phyloP scores from a whole-genome alignment of 2,329 filamentous ascomycete genomes.

The Mycogone perniciosa region DNA sequence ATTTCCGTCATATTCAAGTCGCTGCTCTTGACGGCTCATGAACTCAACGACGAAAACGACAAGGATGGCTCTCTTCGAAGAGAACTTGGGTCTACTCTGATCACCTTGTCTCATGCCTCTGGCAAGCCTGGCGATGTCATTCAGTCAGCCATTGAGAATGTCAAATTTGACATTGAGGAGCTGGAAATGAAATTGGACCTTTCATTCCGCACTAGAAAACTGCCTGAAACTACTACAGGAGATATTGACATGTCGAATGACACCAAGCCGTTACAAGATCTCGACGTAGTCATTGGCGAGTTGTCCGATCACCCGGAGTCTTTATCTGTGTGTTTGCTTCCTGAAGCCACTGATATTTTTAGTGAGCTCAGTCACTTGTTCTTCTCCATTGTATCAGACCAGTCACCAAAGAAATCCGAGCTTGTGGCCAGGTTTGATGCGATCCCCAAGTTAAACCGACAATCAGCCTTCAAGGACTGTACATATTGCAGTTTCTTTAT shows the following conservation, averaged over 20 bases:
- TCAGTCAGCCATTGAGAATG: conserved; percentile 57
- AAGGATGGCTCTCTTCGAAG: conserved; percentile 51
- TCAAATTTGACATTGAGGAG: conserved; percentile 65
- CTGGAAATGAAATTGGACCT: conserved; percentile 70
- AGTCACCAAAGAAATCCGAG: conserved; percentile 28
- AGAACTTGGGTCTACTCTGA: conserved; percentile 60
- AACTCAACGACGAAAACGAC: conserved; percentile 49
- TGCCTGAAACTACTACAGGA: conserved; percentile 43
- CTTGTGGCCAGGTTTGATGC: conserved; percentile 48
- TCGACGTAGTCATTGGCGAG: conserved; percentile 35
- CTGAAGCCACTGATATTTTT: conserved; percentile 47
- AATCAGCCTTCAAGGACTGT: conserved; percentile 50
- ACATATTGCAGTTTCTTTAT: conserved; percentile 72
- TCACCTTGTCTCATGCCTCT: conserved; percentile 55
- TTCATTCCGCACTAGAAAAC: conserved; percentile 53
- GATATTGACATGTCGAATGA: conserved; percentile 35
- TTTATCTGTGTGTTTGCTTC: conserved; percentile 47
- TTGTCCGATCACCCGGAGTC: conserved; percentile 30
- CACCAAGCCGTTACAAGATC: conserved; percentile 28
- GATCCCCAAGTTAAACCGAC: conserved; percentile 47
- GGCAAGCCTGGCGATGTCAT: conserved; percentile 57
- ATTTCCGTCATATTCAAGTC: conserved; percentile 59
- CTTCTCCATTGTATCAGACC: conserved; percentile 44
- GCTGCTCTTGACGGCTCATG: conserved; percentile 54
- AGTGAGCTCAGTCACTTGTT: conserved; percentile 54